A percentile compares a stretch with the other conserved stretches of the same genome.
These are phyloP conservation scores for Aspergillus ruber DNA, from an alignment of 2,329 filamentous ascomycete genomes.

Conservation along the genomic window DNA sequence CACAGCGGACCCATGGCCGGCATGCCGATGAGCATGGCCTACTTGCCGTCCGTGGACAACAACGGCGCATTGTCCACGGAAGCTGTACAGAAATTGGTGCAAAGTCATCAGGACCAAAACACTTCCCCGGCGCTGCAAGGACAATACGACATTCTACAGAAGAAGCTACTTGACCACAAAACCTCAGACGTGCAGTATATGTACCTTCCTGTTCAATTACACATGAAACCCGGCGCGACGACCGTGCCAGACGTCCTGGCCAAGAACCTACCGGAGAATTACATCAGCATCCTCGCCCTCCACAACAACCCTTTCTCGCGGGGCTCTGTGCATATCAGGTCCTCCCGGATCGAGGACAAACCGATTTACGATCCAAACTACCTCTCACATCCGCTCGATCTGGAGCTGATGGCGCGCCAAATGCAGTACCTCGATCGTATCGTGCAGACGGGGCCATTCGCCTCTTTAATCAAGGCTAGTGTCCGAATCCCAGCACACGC, in stretches of 20 bases:
- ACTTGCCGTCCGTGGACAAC: constrained; percentile 19
- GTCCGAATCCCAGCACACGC: constrained; percentile 7
- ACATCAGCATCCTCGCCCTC: constrained; percentile 14
- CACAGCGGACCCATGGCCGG: constrained; percentile 16
- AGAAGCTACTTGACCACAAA: constrained; percentile 7
- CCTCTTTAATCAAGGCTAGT: constrained; percentile 10
- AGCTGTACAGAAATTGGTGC: background rate
- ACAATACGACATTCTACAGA: constrained; percentile 10
- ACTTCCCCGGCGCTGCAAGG: constrained; percentile 1
- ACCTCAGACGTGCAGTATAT: constrained; percentile 11
- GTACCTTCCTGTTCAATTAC: constrained; percentile 8
- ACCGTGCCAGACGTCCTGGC: constrained; percentile 9
- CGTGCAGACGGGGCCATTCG: constrained; percentile 13
- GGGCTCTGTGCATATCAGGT: constrained; percentile 25
- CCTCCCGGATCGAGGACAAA: constrained; percentile 22
- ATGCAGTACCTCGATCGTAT: constrained; percentile 19
- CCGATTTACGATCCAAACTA: constrained; percentile 43
- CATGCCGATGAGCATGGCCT: constrained; percentile 18
- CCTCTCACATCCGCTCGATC: constrained; percentile 38
- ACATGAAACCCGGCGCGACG: constrained; percentile 11
- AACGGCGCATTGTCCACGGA: constrained; percentile 9
- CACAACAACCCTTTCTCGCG: constrained; percentile 28
- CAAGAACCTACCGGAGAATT: constrained; percentile 12
- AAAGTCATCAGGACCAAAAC: background rate
- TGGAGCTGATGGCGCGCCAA: constrained; percentile 33